Evolutionary conservation across 495 filamentous ascomycete genomes (phyloP), one percentile per base, ranked within the genome.

Genomic region (Penicillium turbatum): DNA sequence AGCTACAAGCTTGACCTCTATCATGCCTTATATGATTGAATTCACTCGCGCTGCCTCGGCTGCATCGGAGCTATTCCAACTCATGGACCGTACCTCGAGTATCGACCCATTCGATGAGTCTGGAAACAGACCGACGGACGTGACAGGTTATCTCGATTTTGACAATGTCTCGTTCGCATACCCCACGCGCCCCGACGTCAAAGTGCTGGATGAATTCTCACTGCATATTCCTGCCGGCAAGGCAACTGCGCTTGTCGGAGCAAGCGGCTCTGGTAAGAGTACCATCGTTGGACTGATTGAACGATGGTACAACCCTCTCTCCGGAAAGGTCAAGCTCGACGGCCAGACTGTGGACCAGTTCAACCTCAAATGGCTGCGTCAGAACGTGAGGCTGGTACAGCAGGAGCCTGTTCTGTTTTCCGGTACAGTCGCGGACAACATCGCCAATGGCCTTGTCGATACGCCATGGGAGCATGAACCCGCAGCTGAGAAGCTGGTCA

Each of bases 251-350:
- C 62, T 83, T 4, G 79, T 83, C 7, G 86, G 90, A 19, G 81
- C 88, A 17, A 86, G 86, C 29, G 88, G 90, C 8, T 86, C 84
- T 49, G 84, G 90, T 47, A 96, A 96, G 66, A 88, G 83, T 47
- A 95, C 90, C 3, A 86, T 96, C 35, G 81, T 95, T 29, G 90
- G 88, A 9, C 69, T 96, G n/a, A 83, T 95, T 1, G 89, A 95
- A 62, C 73, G 90, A 38, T 95, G 92, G 62, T 96, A 95, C 64
- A 80, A 88, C 54, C 89, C 90, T 6, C 77, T 87, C 15, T 77
- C 75, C 34, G 90, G 90, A 26, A 65, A 78, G 12, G 81, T 95
- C 12, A 79, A 81, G 24, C 74, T 95, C 13, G 91, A 93, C 60
- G 89, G 84, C 11, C 79, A 85, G 36, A 80, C 87, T 54, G 79